These are phyloP conservation scores for Geranium brycei DNA, from an alignment of 345 rosid species.

Conservation along the genomic window DNA sequence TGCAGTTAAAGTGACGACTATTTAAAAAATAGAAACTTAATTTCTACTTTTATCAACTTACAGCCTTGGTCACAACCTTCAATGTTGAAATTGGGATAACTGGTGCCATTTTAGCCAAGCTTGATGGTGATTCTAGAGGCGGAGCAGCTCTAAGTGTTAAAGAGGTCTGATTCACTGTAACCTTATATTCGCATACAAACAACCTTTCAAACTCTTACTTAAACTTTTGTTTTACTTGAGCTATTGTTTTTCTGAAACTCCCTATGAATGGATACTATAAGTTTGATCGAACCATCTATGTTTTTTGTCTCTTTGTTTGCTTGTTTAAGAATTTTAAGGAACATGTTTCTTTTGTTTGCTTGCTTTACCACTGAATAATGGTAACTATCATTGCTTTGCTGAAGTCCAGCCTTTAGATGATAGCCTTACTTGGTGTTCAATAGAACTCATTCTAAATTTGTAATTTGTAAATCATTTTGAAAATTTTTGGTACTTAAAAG, in stretches of 20 bases:
- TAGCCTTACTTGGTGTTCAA: neutral
- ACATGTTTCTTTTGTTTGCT: neutral
- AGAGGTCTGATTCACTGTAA: slow-evolving; percentile 46
- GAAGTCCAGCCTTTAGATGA: neutral
- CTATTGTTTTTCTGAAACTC: neutral
- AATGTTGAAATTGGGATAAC: slow-evolving; percentile 97
- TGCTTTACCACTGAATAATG: neutral
- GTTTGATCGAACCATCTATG: neutral
- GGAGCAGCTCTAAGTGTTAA: slow-evolving; percentile 98
- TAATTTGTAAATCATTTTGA: neutral
- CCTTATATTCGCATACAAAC: neutral
- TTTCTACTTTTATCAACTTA: slow-evolving; percentile 8
- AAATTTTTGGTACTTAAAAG: neutral
- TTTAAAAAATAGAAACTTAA: neutral
- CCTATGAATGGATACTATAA: too few relatives aligned
- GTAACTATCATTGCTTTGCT: neutral
- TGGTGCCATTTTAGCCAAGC: slow-evolving; percentile 95
- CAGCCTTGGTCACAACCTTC: slow-evolving; percentile 92
- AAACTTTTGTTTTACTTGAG: neutral
- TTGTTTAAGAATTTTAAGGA: too few relatives aligned
- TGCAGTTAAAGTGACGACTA: neutral
- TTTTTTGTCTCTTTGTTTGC: too few relatives aligned
- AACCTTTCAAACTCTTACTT: neutral
- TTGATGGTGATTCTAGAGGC: slow-evolving; percentile 98
- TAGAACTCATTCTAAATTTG: neutral